Base-by-base conservation (phyloP, 2,329 filamentous ascomycete genomes). In the Torrubiellomyces zombiae region DNA sequence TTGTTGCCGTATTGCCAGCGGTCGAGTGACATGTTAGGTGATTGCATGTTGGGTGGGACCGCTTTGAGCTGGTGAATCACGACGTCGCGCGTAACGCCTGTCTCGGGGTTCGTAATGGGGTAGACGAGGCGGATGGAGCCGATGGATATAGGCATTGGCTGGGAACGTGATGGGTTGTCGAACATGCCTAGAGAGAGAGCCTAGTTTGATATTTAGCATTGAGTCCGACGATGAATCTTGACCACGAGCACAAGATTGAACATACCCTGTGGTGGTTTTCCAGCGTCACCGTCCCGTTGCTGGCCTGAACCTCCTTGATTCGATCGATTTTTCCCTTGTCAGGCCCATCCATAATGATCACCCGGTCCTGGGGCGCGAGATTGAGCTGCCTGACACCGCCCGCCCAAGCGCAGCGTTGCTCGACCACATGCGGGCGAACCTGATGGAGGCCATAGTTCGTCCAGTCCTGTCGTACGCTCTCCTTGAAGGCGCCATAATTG, bases 241-340 rank as follows among this genome's bases (percentile, higher is more conserved):
- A n/a, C n/a, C n/a, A n/a, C n/a, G n/a, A n/a, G n/a, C n/a, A n/a
- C n/a, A n/a, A n/a, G n/a, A n/a, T 7, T 20, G 6, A 4, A 44
- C 65, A 40, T 58, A 83, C 79, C 58, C 64, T 58, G 42, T 76
- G 72, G 31, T 73, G 38, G 14, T 62, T 67, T 32, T 69, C 59
- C 21, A 85, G 52, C n/a, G 52, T 58, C 22, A 81, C 56, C 32
- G 63, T 62, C 32, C 69, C 73, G 22, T 51, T 55, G 8, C 61
- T 49, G 4, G 43, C 32, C 35, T 69, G 53, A 22, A 91, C 56
- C 2, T 56, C 47, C 31, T 47, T 49, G 21, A 95, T 67, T n/a
- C 56, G 55, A 25, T 80, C 79, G 50, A 98, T 89, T 55, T 75
- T 80, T 40, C 83, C 83, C 55, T 74, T 77, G 42, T 89, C 78